Base-by-base conservation (phyloP, 2,329 filamentous ascomycete genomes). In the Pseudocercospora pini-densiflorae region DNA sequence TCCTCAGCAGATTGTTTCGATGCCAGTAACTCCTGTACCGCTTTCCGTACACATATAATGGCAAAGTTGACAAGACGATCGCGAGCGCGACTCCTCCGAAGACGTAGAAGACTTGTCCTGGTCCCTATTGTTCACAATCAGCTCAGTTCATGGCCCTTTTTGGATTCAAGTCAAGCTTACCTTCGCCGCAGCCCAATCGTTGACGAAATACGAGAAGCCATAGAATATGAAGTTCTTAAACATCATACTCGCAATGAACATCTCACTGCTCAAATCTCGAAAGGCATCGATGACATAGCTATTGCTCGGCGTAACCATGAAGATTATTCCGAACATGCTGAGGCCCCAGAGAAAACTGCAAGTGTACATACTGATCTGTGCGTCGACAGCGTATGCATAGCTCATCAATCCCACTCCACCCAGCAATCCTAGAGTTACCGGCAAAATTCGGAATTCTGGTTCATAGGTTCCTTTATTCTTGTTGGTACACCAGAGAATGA, bases 71-170 rank as follows among this genome's bases (percentile, higher is more conserved):
- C 45, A 49, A n/a, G 21, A 49, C 45, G 6, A 23, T 23, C 45
- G 45, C 45, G 3, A 23, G 23, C 5, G 45, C n/a, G 2, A 49
- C 45, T 49, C 45, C 45, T 19, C 45, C 45, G 10, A 49, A 49
- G 45, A 49, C 45, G 45, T 49, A 49, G 12, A 49, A 49, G 45
- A 49, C 45, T 49, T 49, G 45, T n/a, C 45, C 45, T 49, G 45
- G 45, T 19, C 45, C 45, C 45, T 49, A 3, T 23, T 2, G 2
- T 3, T 3, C 6, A 23, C 16, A 14, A 23, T 49, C n/a, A 49
- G 45, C 19, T 16, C 5, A 12, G 16, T 16, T 3, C 5, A 36
- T 5, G 10, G 33, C 33, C 31, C 5, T 3, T 4, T 3, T 36
- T 12, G 33, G 5, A 36, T 36, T 12, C 2, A 36, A 12, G 10